Evolutionary conservation across 257 asterid genomes (phyloP).

Genomic region (Craterostigma plantagineum): DNA sequence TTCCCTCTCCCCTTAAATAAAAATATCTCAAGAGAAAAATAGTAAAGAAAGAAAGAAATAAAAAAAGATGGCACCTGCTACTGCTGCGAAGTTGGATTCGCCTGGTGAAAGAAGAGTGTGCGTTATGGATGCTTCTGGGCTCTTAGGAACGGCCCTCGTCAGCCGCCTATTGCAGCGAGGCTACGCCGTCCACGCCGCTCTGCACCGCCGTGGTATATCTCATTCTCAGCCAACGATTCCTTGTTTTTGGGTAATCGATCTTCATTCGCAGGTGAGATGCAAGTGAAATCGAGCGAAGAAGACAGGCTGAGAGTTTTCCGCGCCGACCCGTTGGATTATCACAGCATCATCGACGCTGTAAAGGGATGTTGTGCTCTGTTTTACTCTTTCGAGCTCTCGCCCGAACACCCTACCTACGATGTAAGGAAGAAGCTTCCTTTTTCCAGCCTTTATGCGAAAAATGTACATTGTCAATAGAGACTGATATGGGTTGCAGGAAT

Average conservation of each 20-base stretch:
- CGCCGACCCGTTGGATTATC: slow-evolving; percentile 81
- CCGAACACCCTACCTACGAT: slow-evolving; percentile 60
- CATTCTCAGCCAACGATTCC: not conserved
- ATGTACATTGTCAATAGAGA: no score
- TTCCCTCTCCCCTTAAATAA: no score
- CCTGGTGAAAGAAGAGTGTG: slow-evolving; percentile 23
- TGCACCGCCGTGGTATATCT: slow-evolving; percentile 38
- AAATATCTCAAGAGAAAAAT: no score
- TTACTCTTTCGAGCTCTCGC: slow-evolving; percentile 72
- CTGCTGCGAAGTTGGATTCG: no score
- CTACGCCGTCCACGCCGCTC: slow-evolving; percentile 81
- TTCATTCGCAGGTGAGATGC: slow-evolving; percentile 32
- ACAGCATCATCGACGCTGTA: slow-evolving; percentile 69
- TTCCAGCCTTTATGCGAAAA: not conserved
- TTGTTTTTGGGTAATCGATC: not conserved
- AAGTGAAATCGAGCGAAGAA: slow-evolving; percentile 18
- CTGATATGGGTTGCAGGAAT: slow-evolving; percentile 30
- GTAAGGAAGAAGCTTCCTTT: slow-evolving; percentile 33
- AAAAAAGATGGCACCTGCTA: no score
- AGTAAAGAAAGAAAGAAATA: no score
- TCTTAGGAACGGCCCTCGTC: slow-evolving; percentile 58
- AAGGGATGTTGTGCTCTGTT: slow-evolving; percentile 73
- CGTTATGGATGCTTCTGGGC: slow-evolving; percentile 87
- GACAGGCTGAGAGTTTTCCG: slow-evolving; percentile 45
- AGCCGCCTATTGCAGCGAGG: slow-evolving; percentile 54